Evolutionary conservation across 1,284 basidiomycete species (phyloP), one percentile per base, ranked within the genome.

Genomic region (Ceratobasidium theobromae): DNA sequence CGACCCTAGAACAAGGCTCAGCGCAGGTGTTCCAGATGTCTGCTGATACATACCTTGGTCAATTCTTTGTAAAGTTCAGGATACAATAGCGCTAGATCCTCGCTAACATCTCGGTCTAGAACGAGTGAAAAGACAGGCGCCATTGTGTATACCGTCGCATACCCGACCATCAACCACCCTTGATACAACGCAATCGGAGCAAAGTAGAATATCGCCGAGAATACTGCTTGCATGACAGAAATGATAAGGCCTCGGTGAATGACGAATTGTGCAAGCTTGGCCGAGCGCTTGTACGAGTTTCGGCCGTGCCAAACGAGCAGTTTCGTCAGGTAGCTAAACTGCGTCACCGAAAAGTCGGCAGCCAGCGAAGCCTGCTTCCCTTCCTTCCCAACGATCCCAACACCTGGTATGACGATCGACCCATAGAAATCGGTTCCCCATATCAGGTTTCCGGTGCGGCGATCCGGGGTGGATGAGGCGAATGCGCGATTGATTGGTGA

Each of bases 301-400:
- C 97, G 88, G 0, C 97, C 97, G 72, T 96, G 93, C 93, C 93
- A 96, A 32, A 99, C 84, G 11, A 99, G 86, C 0, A 99, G 84
- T 76, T 98, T 98, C 28, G 95, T 96, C 57, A 99, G 84, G 76
- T 87, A 85, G 73, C 90, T 92, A 82, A 99, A 99, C 75, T 99
- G 97, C 2, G 87, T 95, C 70, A 99, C 91, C 3, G 93, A 96
- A 74, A 99, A 99, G 76, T 99, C 97, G 12, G 97, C 97, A 0
- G 97, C 96, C 1, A 99, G 84, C 0, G 95, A 97, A 0, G 97
- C 97, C 77, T 99, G 97, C 76, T 93, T 96, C 14, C 97, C 97
- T 79, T 99, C 97, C 76, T 99, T 99, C 16, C 97, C 97, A 5
- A 98, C 95, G 69, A 99, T 99, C 32, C 97, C 97, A 32, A 99